Evolutionary conservation across 768 basidiomycete species (phyloP), one percentile per base, ranked within the genome.

Genomic region (Lactarius pseudohatsudake): DNA sequence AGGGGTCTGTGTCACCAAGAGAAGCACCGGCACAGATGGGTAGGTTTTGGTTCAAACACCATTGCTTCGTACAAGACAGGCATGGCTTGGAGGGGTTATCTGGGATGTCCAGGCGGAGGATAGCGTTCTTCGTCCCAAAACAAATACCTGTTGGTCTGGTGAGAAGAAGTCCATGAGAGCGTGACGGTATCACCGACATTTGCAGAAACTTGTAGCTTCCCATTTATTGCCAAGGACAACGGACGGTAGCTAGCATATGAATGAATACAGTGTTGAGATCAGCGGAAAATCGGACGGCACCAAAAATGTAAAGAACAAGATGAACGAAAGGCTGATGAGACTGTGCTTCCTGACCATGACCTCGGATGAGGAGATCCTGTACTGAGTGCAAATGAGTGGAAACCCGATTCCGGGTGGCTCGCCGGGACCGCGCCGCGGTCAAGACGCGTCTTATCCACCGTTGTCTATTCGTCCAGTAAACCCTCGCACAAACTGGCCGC

Each of bases 31-130:
- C 83, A 75, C 92, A 96, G 54, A 94, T 96, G 18, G 83, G 79
- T 43, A 97, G 81, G 73, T 94, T 92, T 77, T 93, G 95, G 74
- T 96, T 92, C 63, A 95, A 80, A 78, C 95, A 97, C 91, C 95
- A 97, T 74, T 94, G 91, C 74, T 94, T 93, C 11, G 94, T 96
- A 75, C 95, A 97, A 6, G 92, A 91, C 30, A 94, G 81, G 76
- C 95, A 97, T 10, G 95, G 94, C 76, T 96, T 93, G 20, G 86
- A 86, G 2, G 92, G 91, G 72, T 91, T 89, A 74, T 94, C 88
- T 36, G 94, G 91, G 43, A 85, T 83, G 69, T 87, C 86, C 71
- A 97, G 81, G 59, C 84, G 90, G 64, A 96, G 79, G 72, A 96
- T 96, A 30, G 90, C 85, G 74, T 92, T 96, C 74, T 94, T 95